These are phyloP conservation scores for Dicorynia guianensis DNA, from an alignment of 306 rosid genomes.

Conservation along the genomic window DNA sequence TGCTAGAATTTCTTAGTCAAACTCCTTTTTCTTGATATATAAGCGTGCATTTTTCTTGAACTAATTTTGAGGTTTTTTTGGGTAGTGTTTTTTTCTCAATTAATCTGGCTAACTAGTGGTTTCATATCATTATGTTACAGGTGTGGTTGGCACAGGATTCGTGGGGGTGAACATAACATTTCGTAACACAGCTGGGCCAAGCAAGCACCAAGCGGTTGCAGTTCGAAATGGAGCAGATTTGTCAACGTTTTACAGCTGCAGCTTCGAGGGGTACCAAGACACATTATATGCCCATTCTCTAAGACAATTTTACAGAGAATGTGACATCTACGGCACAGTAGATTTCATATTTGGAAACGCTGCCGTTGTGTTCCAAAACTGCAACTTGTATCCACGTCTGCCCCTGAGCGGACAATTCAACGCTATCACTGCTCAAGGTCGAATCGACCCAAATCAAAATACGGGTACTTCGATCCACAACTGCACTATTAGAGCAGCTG, in stretches of 20 bases:
- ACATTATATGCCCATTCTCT: constrained; percentile 74
- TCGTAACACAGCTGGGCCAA: constrained; percentile 81
- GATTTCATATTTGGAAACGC: constrained; percentile 93
- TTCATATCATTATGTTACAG: constrained; percentile 43
- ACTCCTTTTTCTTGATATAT: too few relatives aligned
- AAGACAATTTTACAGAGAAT: constrained; percentile 80
- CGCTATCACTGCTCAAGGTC: constrained; percentile 84
- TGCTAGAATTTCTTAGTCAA: too few relatives aligned
- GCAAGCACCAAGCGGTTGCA: constrained; percentile 84
- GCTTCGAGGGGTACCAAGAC: constrained; percentile 89
- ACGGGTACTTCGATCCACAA: constrained; percentile 74
- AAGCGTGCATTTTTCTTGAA: too few relatives aligned
- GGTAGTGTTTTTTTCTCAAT: too few relatives aligned
- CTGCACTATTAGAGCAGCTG: constrained; percentile 60
- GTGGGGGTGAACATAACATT: constrained; percentile 75
- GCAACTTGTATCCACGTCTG: constrained; percentile 65
- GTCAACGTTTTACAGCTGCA: constrained; percentile 79
- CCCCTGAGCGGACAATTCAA: constrained; percentile 81
- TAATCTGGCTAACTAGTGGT: too few relatives aligned
- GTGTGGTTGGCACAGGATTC: constrained; percentile 68
- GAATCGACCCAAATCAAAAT: constrained; percentile 71
- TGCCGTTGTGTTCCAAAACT: constrained; percentile 70
- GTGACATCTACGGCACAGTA: constrained; percentile 82
- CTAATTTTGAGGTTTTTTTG: too few relatives aligned
- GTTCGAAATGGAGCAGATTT: constrained; percentile 73